Base-by-base conservation (phyloP, 2,329 filamentous ascomycete genomes). In the Colletotrichum ledebouriae region DNA sequence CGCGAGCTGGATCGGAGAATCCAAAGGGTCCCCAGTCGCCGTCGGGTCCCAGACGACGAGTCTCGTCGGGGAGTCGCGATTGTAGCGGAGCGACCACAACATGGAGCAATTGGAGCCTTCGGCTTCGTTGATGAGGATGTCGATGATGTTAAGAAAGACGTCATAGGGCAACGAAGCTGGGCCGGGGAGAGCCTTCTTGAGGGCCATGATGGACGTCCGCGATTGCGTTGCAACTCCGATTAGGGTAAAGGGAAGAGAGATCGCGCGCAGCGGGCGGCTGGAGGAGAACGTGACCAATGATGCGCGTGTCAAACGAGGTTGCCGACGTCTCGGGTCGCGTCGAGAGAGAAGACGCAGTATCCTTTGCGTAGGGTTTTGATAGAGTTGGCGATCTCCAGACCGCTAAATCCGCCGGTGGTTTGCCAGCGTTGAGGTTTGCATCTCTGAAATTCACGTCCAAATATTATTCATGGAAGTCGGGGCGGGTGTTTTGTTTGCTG, bases 121-220 rank as follows among this genome's bases (percentile, higher is more conserved):
- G 3, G 44, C 46, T 20, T 60, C 29, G 7, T 17, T 46, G 44
- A 50, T 22, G 58, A 50, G 33, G 11, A 49, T 15, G 17, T 60
- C 58, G 20, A 60, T 13, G 44, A 60, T 50, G 29, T 50, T 60
- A 9, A 60, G 44, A 15, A 60, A 52, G 13, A 60, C 15, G 13
- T 60, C 58, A 33, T 37, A 49, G 6, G 58, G 44, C 1, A 60
- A 22, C 22, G 22, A 34, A 20, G 58, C 58, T 34, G 49, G 49
- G 15, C 49, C 49, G 20, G 22, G 49, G 49, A 9, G 7, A 11
- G 25, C 17, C 49, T 52, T 52, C 49, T 52, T 13, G 25, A 52
- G 49, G 29, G 25, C 2, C 11, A n/a, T 52, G 49, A 13, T 39
- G 37, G 10, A 3, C 4, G 37, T 13, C 37, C 12, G 37, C 37